These are phyloP conservation scores for Xerocomellus chrysenteron DNA, from an alignment of 768 basidiomycete genomes.

Conservation along the genomic window DNA sequence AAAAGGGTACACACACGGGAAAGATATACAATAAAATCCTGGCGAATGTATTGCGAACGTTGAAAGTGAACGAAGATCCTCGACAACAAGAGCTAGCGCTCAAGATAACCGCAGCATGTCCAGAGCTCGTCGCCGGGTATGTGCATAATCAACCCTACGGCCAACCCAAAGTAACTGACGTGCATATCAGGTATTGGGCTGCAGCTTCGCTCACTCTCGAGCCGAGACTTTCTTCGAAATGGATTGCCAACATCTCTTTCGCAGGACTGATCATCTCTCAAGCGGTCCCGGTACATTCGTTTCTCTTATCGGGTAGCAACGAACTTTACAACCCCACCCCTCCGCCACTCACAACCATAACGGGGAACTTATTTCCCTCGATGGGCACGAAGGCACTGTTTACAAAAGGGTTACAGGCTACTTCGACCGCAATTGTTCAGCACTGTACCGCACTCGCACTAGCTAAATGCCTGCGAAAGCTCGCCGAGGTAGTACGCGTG, in stretches of 20 bases:
- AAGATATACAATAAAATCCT: constrained; percentile 84
- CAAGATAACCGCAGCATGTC: constrained; percentile 78
- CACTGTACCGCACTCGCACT: constrained; percentile 82
- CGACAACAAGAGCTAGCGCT: constrained; percentile 82
- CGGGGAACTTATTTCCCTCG: constrained; percentile 80
- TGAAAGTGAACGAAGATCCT: constrained; percentile 88
- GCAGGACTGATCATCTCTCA: constrained; percentile 77
- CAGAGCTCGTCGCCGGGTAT: constrained; percentile 81
- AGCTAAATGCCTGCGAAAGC: constrained; percentile 73
- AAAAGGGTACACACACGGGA: constrained; percentile 32
- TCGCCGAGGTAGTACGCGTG: constrained; percentile 47
- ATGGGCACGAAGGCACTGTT: constrained; percentile 68
- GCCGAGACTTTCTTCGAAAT: constrained; percentile 83
- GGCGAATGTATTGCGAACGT: constrained; percentile 63
- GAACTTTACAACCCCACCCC: constrained; percentile 66
- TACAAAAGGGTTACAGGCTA: constrained; percentile 76
- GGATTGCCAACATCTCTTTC: constrained; percentile 88
- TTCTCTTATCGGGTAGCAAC: constrained; percentile 48
- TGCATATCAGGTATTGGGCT: constrained; percentile 65
- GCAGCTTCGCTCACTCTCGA: constrained; percentile 71
- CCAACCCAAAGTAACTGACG: constrained; percentile 10
- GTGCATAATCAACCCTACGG: constrained; percentile 18
- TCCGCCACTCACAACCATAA: constrained; percentile 65
- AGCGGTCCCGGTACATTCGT: constrained; percentile 63
- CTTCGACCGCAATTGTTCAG: constrained; percentile 68